A percentile compares a stretch with the other conserved stretches of the same genome.
Evolutionary conservation across 202 grass and related monocot species (phyloP).

Genomic region (Digitaria exilis): DNA sequence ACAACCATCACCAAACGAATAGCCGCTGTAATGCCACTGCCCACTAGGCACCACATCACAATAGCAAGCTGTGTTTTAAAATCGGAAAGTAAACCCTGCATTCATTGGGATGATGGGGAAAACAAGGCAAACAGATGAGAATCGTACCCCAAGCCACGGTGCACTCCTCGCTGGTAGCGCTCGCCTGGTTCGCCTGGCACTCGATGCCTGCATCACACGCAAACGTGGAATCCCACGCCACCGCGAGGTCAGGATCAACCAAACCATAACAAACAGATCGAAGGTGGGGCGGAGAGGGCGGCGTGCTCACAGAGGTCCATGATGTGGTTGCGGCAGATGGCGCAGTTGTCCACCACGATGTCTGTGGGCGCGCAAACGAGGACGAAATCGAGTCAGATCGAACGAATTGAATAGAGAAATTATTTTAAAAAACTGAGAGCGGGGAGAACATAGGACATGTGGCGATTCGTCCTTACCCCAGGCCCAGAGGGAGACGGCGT

Average conservation of each 20-base stretch:
- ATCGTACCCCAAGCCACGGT: conserved; percentile 94
- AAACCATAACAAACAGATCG: conserved; percentile 20
- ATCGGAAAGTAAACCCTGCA: not conserved
- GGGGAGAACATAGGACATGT: not conserved
- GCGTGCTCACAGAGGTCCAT: conserved; percentile 96
- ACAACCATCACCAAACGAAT: conserved; percentile 10
- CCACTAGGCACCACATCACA: not conserved
- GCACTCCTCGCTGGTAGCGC: conserved; percentile 93
- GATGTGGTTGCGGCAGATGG: conserved; percentile 99
- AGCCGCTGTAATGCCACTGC: no score
- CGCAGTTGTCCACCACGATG: conserved; percentile 97
- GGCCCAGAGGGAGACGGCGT: conserved; percentile 96
- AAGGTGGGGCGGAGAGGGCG: conserved; percentile 7
- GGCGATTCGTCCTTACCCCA: conserved; percentile 63
- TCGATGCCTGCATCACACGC: conserved; percentile 77
- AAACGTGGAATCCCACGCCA: not conserved
- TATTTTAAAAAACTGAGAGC: not conserved
- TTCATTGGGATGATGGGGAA: no score
- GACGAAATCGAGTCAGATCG: conserved; percentile 9
- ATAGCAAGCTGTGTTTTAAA: not conserved
- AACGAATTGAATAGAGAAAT: not conserved
- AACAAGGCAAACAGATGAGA: not conserved
- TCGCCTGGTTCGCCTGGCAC: conserved; percentile 99
- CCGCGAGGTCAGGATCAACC: not conserved
- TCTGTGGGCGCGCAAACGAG: conserved; percentile 42